Conservation (phyloP, 2,329 filamentous ascomycete species). For the Penicillium sp. region DNA sequence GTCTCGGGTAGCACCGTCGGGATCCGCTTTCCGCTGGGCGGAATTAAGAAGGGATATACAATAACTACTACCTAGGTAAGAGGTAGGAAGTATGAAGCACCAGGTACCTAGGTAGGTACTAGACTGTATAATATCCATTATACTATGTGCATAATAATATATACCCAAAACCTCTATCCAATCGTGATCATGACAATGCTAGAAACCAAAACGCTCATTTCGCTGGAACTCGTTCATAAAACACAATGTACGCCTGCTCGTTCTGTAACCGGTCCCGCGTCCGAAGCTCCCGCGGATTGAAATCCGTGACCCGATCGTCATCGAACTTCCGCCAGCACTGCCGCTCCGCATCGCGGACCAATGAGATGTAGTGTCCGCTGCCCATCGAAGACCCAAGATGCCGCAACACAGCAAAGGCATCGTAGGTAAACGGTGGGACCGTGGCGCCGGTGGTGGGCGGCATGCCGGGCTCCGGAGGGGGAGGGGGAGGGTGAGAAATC, state of each 20-base stretch:
- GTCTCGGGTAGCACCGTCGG: constrained; percentile 20
- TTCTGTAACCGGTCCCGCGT: constrained; percentile 49
- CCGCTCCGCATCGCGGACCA: constrained; percentile 53
- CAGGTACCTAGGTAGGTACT: not conserved
- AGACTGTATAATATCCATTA: not conserved
- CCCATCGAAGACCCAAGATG: constrained; percentile 61
- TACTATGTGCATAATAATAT: constrained; percentile 2
- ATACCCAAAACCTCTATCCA: constrained; percentile 11
- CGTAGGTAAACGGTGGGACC: constrained; percentile 60
- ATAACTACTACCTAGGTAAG: not conserved
- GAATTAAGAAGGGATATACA: not conserved
- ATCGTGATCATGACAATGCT: constrained; percentile 10
- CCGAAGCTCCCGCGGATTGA: constrained; percentile 47
- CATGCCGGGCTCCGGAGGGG: constrained; percentile 32
- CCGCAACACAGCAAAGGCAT: constrained; percentile 75
- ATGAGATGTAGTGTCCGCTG: constrained; percentile 71
- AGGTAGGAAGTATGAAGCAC: too few species aligned
- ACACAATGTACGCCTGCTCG: constrained; percentile 57
- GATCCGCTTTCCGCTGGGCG: constrained; percentile 10
- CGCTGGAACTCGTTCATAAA: constrained; percentile 48
- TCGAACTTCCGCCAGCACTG: constrained; percentile 56
- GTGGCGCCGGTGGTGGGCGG: constrained; percentile 44
- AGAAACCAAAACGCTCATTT: constrained; percentile 25
- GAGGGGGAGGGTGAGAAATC: constrained; percentile 40
- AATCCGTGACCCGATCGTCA: constrained; percentile 48